Evolutionary conservation across 148 eudicot genomes (phyloP).

Genomic region (Arctostaphylos glauca): DNA sequence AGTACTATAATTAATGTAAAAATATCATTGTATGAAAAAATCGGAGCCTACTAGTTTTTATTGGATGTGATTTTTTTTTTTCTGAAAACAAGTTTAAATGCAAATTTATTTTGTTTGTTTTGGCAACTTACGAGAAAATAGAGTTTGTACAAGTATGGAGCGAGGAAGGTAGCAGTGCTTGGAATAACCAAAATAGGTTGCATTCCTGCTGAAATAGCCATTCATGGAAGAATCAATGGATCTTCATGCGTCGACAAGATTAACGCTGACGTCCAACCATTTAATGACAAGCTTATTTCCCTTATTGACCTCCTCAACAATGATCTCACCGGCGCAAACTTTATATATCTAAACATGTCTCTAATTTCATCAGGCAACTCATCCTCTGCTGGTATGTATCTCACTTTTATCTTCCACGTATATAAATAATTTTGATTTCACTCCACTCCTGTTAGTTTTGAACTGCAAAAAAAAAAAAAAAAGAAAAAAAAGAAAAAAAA

Average conservation of each 20-base stretch:
- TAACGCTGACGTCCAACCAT: constrained; percentile 31
- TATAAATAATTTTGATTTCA: too few species aligned
- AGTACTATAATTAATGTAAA: too few species aligned
- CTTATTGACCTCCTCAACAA: constrained; percentile 28
- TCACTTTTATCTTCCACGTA: neutral
- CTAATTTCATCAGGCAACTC: constrained; percentile 32
- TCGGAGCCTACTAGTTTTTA: too few species aligned
- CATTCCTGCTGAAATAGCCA: constrained; percentile 26
- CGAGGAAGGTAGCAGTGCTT: constrained; percentile 49
- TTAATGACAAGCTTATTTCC: constrained; percentile 31
- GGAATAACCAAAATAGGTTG: constrained; percentile 48
- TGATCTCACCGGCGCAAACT: constrained; percentile 24
- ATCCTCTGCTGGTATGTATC: constrained; percentile 26
- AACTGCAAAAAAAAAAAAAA: too few species aligned
- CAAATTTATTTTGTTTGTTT: neutral
- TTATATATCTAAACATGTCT: constrained; percentile 41
- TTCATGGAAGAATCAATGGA: constrained; percentile 4
- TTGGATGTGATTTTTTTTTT: too few species aligned
- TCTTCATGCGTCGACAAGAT: constrained; percentile 24
- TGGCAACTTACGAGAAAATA: neutral
- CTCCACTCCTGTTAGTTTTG: too few species aligned
- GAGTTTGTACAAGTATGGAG: constrained; percentile 40
- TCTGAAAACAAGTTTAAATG: too few species aligned
- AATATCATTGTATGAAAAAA: too few species aligned
- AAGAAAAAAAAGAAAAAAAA: too few species aligned